phyloP scores from a whole-genome alignment of 768 basidiomycete genomes.

The Suillus ampliporus region DNA sequence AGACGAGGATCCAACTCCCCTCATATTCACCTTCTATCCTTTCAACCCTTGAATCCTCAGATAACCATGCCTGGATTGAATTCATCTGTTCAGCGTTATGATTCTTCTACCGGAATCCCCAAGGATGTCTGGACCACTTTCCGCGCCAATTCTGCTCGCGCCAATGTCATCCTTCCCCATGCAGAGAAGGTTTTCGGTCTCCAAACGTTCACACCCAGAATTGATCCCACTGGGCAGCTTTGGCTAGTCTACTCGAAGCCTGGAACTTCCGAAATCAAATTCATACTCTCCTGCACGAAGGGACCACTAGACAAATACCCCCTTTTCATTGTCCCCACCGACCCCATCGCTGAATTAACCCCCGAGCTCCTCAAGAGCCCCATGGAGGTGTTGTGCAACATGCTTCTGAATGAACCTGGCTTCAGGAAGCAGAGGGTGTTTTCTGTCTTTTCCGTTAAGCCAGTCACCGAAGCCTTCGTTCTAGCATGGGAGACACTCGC shows the following conservation, averaged over 20 bases:
- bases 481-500: conserved; percentile 54
- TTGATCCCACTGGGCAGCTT: conserved; percentile 16
- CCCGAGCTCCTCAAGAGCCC: conserved; percentile 43
- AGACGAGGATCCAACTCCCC: conserved; percentile 2
- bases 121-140: conserved; percentile 36
- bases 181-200: conserved; percentile 33
- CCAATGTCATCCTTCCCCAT: conserved; percentile 49
- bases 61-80: conserved; percentile 22
- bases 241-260: conserved; percentile 39
- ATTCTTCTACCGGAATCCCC: conserved; percentile 24
- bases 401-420: conserved; percentile 33
- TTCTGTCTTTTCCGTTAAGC: conserved; percentile 66
- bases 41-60: neutral
- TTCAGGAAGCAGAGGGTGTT: conserved; percentile 48
- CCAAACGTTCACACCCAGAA: conserved; percentile 11
- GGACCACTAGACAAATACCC: conserved; percentile 66
- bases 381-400: conserved; percentile 41
- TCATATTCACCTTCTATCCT: conserved; percentile 24
- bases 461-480: conserved; percentile 52
- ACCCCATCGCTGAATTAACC: conserved; percentile 46
- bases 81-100: conserved; percentile 12
- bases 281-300: conserved; percentile 65
- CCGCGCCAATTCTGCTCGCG: conserved; percentile 33
- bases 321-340: conserved; percentile 51
- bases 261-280: conserved; percentile 40